These are phyloP conservation scores for Cetradonia linearis DNA, from an alignment of 495 filamentous ascomycete genomes.

Conservation along the genomic window DNA sequence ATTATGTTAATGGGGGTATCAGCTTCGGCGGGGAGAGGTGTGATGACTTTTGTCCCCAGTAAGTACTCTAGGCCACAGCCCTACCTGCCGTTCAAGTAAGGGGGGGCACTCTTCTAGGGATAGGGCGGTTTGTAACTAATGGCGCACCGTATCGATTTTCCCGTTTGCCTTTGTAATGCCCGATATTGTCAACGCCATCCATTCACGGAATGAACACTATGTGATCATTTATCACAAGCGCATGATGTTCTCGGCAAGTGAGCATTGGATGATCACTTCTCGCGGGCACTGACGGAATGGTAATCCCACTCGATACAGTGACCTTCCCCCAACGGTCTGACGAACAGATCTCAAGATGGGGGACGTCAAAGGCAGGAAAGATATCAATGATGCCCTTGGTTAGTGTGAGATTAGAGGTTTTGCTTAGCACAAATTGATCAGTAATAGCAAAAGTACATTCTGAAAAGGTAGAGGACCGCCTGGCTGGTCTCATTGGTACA, in stretches of 20 bases:
- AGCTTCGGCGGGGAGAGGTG: too few species aligned
- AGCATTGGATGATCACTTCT: neutral
- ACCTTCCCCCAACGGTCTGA: conserved; percentile 11
- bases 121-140: too few species aligned
- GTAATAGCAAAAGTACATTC: conserved; percentile 36
- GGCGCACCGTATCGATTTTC: too few species aligned
- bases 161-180: neutral
- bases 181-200: neutral
- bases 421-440: conserved; percentile 12
- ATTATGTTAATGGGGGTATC: too few species aligned
- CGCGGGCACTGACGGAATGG: neutral
- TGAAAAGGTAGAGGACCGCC: conserved; percentile 44
- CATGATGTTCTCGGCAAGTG: neutral
- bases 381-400: conserved; percentile 25
- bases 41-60: too few species aligned
- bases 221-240: neutral
- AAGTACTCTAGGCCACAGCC: too few species aligned
- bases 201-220: neutral
- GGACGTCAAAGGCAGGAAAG: conserved; percentile 16
- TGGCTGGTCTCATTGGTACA: conserved; percentile 43
- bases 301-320: neutral
- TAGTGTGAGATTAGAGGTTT: neutral
- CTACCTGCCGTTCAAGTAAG: too few species aligned
- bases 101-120: too few species aligned
- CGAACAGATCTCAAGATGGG: conserved; percentile 17